Conservation (phyloP, 345 rosid genomes). For the Sisymbrium altissimum region DNA sequence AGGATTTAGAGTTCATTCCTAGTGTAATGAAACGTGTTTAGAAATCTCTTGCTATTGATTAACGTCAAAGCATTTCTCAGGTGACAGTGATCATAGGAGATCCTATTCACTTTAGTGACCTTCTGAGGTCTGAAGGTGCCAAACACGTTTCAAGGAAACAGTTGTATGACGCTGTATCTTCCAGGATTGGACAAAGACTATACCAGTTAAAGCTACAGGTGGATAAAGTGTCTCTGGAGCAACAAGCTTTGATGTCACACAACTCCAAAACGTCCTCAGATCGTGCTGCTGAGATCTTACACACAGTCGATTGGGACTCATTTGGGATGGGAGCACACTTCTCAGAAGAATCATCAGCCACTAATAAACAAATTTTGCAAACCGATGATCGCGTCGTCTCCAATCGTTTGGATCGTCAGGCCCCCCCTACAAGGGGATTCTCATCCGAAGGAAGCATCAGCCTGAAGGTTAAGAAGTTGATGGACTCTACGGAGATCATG, state of each 20-base stretch:
- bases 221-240: conserved; percentile 58
- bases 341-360: conserved; percentile 14
- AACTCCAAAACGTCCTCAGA: conserved; percentile 22
- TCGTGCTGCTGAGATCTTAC: conserved; percentile 44
- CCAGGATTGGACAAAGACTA: conserved; percentile 65
- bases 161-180: conserved; percentile 80
- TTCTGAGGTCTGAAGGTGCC: conserved; percentile 45
- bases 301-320: conserved; percentile 55
- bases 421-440: conserved; percentile 33
- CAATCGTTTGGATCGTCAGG: background rate
- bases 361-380: background rate
- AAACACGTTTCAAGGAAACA: conserved; percentile 54
- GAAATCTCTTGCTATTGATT: background rate
- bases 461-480: conserved; percentile 45
- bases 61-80: conserved; percentile 33
- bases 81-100: conserved; percentile 88
- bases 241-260: conserved; percentile 28
- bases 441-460: conserved; percentile 37
- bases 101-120: conserved; percentile 74
- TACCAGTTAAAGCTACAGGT: conserved; percentile 53
- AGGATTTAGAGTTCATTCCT: background rate
- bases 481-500: conserved; percentile 60
- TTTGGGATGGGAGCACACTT: conserved; percentile 43
- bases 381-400: background rate
- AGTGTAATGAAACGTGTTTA: background rate